A percentile compares a stretch with the other conserved stretches of the same genome.
Evolutionary conservation across 176 grass and related monocot species (phyloP).

Genomic region (Rhynchospora breviuscula): DNA sequence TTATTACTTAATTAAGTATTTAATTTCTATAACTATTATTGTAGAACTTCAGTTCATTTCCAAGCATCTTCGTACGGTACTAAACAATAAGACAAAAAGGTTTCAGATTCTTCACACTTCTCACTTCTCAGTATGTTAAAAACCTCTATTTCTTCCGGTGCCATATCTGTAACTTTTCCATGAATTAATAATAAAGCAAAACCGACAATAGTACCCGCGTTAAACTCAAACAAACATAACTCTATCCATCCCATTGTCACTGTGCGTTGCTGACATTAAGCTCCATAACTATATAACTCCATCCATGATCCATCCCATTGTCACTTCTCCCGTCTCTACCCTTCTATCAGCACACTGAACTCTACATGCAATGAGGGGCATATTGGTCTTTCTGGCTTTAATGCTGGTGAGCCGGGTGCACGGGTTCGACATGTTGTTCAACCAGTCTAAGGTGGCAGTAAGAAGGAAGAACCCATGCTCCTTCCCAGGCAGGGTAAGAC

Average conservation of each 20-base stretch:
- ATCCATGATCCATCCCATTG: constrained; percentile 1
- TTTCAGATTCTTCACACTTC: neutral
- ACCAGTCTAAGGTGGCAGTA: constrained; percentile 38
- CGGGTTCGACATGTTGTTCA: constrained; percentile 53
- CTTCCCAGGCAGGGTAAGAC: neutral
- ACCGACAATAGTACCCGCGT: constrained; percentile 5
- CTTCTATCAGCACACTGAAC: neutral
- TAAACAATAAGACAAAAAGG: neutral
- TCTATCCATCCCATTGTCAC: too few relatives aligned
- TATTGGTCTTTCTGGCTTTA: constrained; percentile 27
- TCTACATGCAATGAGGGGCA: constrained; percentile 19
- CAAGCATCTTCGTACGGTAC: too few relatives aligned
- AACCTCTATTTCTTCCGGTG: neutral
- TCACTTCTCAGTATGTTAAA: neutral
- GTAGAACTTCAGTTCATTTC: too few relatives aligned
- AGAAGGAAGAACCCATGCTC: constrained; percentile 27
- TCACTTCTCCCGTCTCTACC: constrained; percentile 18
- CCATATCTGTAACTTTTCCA: neutral
- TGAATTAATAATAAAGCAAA: neutral
- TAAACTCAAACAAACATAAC: neutral
- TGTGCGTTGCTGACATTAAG: neutral
- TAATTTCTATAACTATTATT: too few relatives aligned
- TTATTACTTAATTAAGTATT: too few relatives aligned
- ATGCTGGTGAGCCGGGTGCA: constrained; percentile 20
- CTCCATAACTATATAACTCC: constrained; percentile 36